Percentiles rank a stretch among this genome's conserved stretches.
phyloP scores from a whole-genome alignment of 2,329 filamentous ascomycete species.

The Fusarium burgessii region DNA sequence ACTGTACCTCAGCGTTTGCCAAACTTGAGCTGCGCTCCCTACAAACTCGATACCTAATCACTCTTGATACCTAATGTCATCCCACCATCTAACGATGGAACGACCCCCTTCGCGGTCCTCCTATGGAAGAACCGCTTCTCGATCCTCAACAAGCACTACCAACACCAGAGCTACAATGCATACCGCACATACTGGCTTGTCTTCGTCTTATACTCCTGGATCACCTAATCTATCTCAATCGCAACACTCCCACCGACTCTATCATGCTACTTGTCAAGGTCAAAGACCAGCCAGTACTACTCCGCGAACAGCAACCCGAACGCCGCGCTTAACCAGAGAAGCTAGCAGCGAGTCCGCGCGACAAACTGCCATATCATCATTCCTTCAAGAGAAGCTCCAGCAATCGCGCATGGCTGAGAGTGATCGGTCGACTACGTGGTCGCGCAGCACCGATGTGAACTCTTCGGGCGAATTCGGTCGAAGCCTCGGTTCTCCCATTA shows the following conservation, averaged over 20 bases:
- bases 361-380: slow-evolving; percentile 60
- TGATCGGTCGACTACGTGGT: slow-evolving; percentile 54
- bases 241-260: slow-evolving; percentile 55
- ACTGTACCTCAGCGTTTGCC: background rate
- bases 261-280: slow-evolving; percentile 55
- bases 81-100: slow-evolving; percentile 47
- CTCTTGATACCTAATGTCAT: background rate
- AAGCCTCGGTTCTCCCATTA: slow-evolving; percentile 56
- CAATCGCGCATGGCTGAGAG: slow-evolving; percentile 63
- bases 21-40: background rate
- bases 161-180: slow-evolving; percentile 56
- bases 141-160: slow-evolving; percentile 59
- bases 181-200: slow-evolving; percentile 58
- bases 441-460: slow-evolving; percentile 55
- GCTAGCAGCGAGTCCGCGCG: slow-evolving; percentile 56
- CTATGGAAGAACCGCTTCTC: slow-evolving; percentile 59
- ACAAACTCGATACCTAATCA: background rate
- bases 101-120: slow-evolving; percentile 46
- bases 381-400: slow-evolving; percentile 67
- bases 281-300: slow-evolving; percentile 48
- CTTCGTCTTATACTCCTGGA: slow-evolving; percentile 55
- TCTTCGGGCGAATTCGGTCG: slow-evolving; percentile 55
- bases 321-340: slow-evolving; percentile 58
- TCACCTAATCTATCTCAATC: slow-evolving; percentile 53
- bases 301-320: slow-evolving; percentile 55